Percentiles rank a stretch among this genome's conserved stretches.
Conservation (phyloP, 352 stramenopile species). For the Phytopythium chamaehyphon region DNA sequence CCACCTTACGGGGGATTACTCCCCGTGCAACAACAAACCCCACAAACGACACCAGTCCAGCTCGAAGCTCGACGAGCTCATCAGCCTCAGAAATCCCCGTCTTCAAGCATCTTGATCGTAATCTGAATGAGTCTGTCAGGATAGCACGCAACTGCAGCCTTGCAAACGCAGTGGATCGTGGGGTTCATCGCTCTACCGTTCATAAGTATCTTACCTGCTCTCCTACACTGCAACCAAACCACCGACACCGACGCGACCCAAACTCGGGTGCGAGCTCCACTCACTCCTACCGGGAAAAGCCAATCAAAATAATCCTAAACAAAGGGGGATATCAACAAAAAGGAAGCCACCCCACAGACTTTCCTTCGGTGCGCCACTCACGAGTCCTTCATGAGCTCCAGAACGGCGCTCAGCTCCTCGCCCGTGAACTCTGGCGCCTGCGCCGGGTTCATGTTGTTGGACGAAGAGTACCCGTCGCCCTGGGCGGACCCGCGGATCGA, state of each 20-base stretch:
- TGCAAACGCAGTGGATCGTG: too few species aligned
- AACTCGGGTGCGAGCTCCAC: background rate
- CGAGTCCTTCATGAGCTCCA: slow-evolving; percentile 49
- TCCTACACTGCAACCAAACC: background rate
- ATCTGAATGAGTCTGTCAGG: too few species aligned
- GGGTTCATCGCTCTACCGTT: too few species aligned
- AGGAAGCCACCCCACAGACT: background rate
- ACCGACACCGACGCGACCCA: too few species aligned
- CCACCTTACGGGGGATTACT: too few species aligned
- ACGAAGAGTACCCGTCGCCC: slow-evolving; percentile 23
- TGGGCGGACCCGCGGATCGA: slow-evolving; percentile 16
- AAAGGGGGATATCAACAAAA: slow-evolving; percentile 2
- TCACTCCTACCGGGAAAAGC: background rate
- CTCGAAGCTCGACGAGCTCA: too few species aligned
- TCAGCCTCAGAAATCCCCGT: too few species aligned
- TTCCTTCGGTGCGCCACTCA: slow-evolving; percentile 4
- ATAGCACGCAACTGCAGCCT: too few species aligned
- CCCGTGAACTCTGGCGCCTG: slow-evolving; percentile 33
- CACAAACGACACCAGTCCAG: too few species aligned
- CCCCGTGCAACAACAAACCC: too few species aligned
- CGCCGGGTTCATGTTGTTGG: slow-evolving; percentile 14
- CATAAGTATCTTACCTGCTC: background rate
- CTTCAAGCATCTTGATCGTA: too few species aligned
- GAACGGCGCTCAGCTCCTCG: slow-evolving; percentile 40
- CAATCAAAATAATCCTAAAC: slow-evolving; percentile 6